Evolutionary conservation across 2,329 filamentous ascomycete genomes (phyloP), one percentile per base, ranked within the genome.

Genomic region (Colletotrichum sp.): DNA sequence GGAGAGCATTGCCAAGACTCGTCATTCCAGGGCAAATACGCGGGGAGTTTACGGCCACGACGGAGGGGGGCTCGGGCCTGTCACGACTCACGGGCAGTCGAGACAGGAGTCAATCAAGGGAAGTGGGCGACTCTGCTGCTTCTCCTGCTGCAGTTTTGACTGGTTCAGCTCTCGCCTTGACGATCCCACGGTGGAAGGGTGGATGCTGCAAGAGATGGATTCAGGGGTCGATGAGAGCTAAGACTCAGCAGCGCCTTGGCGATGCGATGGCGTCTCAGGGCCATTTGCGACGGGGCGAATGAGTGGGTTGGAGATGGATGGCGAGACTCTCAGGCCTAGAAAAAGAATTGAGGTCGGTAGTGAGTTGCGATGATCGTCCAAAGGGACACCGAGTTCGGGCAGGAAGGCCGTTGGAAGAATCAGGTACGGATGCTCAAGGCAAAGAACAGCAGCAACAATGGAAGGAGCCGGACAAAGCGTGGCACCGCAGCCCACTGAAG

Each of bases 141-240:
- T 6, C 43, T 22, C 10, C 39, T 43, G 18, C 36, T 18, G 22
- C n/a, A 6, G n/a, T 48, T n/a, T 4, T 48, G 43, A 48, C 10
- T 48, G 43, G 43, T 8, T 61, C 58, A 61, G 58, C 27, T 32
- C n/a, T 61, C 13, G 58, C 28, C 28, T 34, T 15, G 28, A 66
- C 25, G 30, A 66, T 30, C 18, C 12, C 5, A 32, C n/a, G 30
- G 18, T 27, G 62, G 7, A 34, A 66, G 43, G 62, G 69, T 72
- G 69, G 69, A 68, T 75, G 62, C 58, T 22, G 8, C 22, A 55
- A 68, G 32, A 32, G 36, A 36, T 60, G 36, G 39, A 48, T 65
- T 52, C 74, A 76, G 74, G 65, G 74, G 64, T 74, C 43, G 43
- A 18, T 34, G n/a, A 68, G 73, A 73, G 70, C 73, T 73, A 75